Base-by-base conservation (phyloP, 2,329 filamentous ascomycete species). In the Aphanocladium album region DNA sequence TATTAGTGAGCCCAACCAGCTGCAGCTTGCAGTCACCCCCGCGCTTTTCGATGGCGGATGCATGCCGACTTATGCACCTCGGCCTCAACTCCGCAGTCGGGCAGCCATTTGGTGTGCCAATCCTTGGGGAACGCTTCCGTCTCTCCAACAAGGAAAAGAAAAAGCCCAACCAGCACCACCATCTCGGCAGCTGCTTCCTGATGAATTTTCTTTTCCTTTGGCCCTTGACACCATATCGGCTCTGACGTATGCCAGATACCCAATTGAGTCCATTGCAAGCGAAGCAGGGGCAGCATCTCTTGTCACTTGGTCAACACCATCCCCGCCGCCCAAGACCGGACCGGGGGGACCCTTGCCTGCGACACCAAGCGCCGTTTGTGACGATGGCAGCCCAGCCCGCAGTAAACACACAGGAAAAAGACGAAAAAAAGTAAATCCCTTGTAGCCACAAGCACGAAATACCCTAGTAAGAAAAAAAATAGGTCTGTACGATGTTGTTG, bases 1-100 rank as follows among this genome's bases (percentile, higher is more conserved):
- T 25, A 45, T 25, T 25, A n/a, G 53, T 46, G 43, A 51, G 46
- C 56, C 56, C 46, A 58, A 51, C 56, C 46, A 43, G 25, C 35
- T 46, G 33, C 45, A 27, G 16, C n/a, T 35, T 30, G 41, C 16
- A 50, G 50, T 60, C 45, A 9, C 12, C 33, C 39, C 47, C 37
- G 14, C 47, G 57, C 16, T 23, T 5, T 33, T 37, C 21, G 23
- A 39, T 56, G 53, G 35, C 39, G n/a, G 45, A 47, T 23, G 23
- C 21, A 58, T 19, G 41, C 17, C 50, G 23, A 39, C 30, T 54
- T 43, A 60, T 60, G 59, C 59, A 60, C 46, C 51, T 56, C 51
- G 59, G 43, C 43, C 51, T 51, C 35, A 55, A 21, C 59, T 60
- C 52, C 59, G 59, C 59, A 56, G 52, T 60, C 59, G 59, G 59